These are phyloP conservation scores for Coccomyxa sp. DNA, from an alignment of 139 green algal species.

Conservation along the genomic window DNA sequence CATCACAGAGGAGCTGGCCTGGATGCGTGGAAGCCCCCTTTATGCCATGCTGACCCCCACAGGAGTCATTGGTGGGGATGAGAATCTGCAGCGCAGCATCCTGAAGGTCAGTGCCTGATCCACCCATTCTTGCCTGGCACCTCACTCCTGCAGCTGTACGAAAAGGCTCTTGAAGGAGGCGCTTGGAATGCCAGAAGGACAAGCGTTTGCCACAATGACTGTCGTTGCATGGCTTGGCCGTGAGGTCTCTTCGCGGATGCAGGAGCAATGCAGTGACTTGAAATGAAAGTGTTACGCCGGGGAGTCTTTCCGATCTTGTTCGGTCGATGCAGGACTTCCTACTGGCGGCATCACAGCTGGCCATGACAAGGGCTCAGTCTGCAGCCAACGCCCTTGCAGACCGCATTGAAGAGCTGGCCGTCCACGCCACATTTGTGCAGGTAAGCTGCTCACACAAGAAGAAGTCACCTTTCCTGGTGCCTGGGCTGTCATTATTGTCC, in stretches of 20 bases:
- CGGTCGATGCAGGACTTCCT: neutral
- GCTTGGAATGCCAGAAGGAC: no score
- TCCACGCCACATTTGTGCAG: neutral
- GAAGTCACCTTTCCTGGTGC: neutral
- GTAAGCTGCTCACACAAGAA: neutral
- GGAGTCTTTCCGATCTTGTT: neutral
- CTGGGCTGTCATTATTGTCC: neutral
- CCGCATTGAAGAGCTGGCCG: neutral
- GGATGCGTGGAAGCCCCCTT: slow-evolving; percentile 14
- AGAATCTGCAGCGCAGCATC: no score
- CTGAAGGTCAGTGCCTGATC: no score
- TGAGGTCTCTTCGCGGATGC: no score
- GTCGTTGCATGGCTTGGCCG: no score
- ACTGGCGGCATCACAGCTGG: neutral
- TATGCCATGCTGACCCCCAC: slow-evolving; percentile 6
- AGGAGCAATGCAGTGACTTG: no score
- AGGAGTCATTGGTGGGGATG: no score
- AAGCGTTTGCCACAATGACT: no score
- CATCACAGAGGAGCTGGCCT: slow-evolving; percentile 18
- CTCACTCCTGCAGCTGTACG: no score
- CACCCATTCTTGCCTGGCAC: no score
- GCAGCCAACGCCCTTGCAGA: neutral
- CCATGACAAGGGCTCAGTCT: neutral
- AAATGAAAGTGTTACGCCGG: no score
- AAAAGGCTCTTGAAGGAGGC: no score